Conservation (phyloP, 2,329 filamentous ascomycete species). For the Cryphonectria parasitica region DNA sequence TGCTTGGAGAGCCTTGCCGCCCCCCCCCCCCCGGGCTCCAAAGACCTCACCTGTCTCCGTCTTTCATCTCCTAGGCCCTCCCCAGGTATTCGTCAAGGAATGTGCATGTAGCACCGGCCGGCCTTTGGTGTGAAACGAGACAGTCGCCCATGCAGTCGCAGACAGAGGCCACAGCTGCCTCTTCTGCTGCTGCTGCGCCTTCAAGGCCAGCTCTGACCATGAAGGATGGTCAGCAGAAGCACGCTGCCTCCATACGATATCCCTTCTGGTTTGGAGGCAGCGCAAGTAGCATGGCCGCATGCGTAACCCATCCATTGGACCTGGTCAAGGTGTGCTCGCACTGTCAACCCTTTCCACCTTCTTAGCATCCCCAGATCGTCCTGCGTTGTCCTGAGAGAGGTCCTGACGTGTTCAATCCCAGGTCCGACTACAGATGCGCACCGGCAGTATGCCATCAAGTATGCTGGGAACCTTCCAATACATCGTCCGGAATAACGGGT, state of each 20-base stretch:
- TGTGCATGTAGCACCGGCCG: slow-evolving; percentile 13
- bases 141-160: slow-evolving; percentile 37
- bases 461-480: slow-evolving; percentile 87
- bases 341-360: not conserved
- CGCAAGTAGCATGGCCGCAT: slow-evolving; percentile 87
- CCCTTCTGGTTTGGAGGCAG: slow-evolving; percentile 97
- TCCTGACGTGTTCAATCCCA: slow-evolving; percentile 39
- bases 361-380: not conserved
- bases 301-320: slow-evolving; percentile 91
- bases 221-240: slow-evolving; percentile 41
- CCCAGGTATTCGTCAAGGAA: not conserved
- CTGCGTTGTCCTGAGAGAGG: not conserved
- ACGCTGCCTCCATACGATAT: slow-evolving; percentile 57
- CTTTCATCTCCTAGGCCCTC: not conserved
- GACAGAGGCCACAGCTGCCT: slow-evolving; percentile 29
- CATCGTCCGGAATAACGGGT: slow-evolving; percentile 75
- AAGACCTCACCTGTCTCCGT: not conserved
- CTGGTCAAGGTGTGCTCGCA: slow-evolving; percentile 45
- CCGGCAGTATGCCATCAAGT: slow-evolving; percentile 72
- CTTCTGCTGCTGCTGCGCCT: slow-evolving; percentile 31
- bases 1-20: not conserved
- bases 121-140: slow-evolving; percentile 1
- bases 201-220: slow-evolving; percentile 26
- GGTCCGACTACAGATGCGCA: slow-evolving; percentile 88
- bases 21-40: too few species aligned